Base-by-base conservation (phyloP, 768 basidiomycete genomes). In the Mycena sanguinolenta region DNA sequence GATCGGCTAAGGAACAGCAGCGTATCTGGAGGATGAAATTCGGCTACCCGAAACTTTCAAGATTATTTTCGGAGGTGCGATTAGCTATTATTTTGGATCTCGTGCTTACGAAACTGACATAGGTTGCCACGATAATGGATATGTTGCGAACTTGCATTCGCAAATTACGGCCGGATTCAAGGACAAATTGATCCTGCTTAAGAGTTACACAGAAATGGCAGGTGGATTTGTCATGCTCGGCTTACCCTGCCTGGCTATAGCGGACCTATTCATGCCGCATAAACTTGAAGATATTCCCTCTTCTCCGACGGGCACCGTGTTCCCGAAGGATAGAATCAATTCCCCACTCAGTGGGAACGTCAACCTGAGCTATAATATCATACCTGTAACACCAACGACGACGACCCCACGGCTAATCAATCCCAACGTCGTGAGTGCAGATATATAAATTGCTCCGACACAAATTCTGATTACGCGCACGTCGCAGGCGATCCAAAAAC, bases 101-200 rank as follows among this genome's bases (percentile, higher is more conserved):
- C n/a, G 23, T 38, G 17, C 66, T 57, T 13, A 65, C 50, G 10
- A 38, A 32, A 4, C 10, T 34, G 13, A 38, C 34, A 46, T 72
- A 92, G 91, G 91, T 72, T 90, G 89, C 73, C 92, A 93, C 77
- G 91, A 93, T 81, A 90, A 90, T 80, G 91, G 92, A 71, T 93
- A 93, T 81, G 85, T 88, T 54, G 86, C 89, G n/a, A 85, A 84
- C 63, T 84, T 93, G 60, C 86, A 87, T 53, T 89, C 90, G 30
- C 86, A 90, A 63, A 87, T 91, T 60, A 92, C 91, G 38, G 86
- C 88, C 30, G 91, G 91, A 32, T 88, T 85, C 74, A 87, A 86
- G 73, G 82, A 89, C 67, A 93, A 91, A 80, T 81, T 93, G 66
- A 83, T 90, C 65, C 84, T 93, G 53, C 83, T 93, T 57, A 88